phyloP scores from a whole-genome alignment of 1,139 yeast genomes.

The Suhomyces yuchorum region DNA sequence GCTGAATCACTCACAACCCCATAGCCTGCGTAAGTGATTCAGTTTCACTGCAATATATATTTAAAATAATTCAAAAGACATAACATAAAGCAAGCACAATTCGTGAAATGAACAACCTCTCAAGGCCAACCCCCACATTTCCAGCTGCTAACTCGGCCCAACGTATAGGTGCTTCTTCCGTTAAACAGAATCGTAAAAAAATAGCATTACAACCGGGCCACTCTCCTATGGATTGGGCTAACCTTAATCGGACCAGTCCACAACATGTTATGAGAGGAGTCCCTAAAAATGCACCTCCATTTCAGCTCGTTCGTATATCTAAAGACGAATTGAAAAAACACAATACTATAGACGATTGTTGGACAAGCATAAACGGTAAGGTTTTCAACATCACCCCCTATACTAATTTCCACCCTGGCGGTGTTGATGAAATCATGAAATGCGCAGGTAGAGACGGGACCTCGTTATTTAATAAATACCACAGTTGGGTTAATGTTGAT shows the following conservation, averaged over 20 bases:
- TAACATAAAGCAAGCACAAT: neutral
- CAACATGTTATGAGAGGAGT: conserved; percentile 42
- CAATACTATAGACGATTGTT: conserved; percentile 62
- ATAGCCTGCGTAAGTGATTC: too few relatives aligned
- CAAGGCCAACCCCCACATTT: conserved; percentile 21
- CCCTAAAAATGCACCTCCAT: conserved; percentile 43
- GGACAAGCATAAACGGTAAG: conserved; percentile 82
- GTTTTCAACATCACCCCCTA: conserved; percentile 87
- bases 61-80: neutral
- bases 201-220: conserved; percentile 75
- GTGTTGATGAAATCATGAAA: conserved; percentile 72
- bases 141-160: conserved; percentile 48
- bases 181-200: conserved; percentile 41
- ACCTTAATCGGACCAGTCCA: conserved; percentile 44
- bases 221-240: conserved; percentile 88
- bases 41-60: neutral
- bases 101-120: conserved; percentile 1
- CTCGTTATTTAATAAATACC: conserved; percentile 73
- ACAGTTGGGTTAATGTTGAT: conserved; percentile 88
- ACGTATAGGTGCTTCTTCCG: conserved; percentile 27
- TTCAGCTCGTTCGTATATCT: conserved; percentile 53
- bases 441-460: conserved; percentile 90
- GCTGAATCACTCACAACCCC: too few relatives aligned
- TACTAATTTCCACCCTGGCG: conserved; percentile 90
- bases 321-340: conserved; percentile 65